These are phyloP conservation scores for Nyctanthes arbortristis DNA, from an alignment of 257 asterid species.

Conservation along the genomic window DNA sequence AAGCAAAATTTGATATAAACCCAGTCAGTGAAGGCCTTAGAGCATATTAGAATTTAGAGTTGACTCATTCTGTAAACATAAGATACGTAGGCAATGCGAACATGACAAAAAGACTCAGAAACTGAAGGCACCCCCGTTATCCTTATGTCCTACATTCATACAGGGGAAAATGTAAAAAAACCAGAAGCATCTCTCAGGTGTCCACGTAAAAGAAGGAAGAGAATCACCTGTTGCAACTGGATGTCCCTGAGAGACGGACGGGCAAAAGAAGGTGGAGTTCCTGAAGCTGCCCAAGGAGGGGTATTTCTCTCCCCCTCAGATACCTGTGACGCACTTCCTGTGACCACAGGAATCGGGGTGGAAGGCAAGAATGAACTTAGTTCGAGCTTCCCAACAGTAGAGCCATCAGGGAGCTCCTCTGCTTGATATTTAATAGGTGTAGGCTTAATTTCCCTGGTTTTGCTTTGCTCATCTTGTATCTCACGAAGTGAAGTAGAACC, in stretches of 20 bases:
- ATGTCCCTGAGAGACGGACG: conserved; percentile 95
- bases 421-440: conserved; percentile 37
- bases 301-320: conserved; percentile 77
- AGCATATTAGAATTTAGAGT: neutral
- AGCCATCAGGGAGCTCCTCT: conserved; percentile 48
- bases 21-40: neutral
- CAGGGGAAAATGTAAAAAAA: neutral
- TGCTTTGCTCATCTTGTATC: conserved; percentile 91
- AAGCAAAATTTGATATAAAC: neutral
- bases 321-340: conserved; percentile 41
- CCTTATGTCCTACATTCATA: neutral
- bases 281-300: conserved; percentile 92
- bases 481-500: conserved; percentile 75
- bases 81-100: neutral
- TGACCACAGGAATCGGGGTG: conserved; percentile 60
- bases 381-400: conserved; percentile 42
- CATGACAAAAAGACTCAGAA: neutral
- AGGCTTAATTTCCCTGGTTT: conserved; percentile 41
- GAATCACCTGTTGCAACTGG: conserved; percentile 84
- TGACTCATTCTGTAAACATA: neutral
- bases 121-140: neutral
- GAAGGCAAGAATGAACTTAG: conserved; percentile 63
- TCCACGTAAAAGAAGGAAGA: neutral
- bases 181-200: neutral
- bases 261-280: conserved; percentile 76